These are phyloP conservation scores for Penicillium salamii DNA, from an alignment of 495 filamentous ascomycete genomes.

Conservation along the genomic window DNA sequence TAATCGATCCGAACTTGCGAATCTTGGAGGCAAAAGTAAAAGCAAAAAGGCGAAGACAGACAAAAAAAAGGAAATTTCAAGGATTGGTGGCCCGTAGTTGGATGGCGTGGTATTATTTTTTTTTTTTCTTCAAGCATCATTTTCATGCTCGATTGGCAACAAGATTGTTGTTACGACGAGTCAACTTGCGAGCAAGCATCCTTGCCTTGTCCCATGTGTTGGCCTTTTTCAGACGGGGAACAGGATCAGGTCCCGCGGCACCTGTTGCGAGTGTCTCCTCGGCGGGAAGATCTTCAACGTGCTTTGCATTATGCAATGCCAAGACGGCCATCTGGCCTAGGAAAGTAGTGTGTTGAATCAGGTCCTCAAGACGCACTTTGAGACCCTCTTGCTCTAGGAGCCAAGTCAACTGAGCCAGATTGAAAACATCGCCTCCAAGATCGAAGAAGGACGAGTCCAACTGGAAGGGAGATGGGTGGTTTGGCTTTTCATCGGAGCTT, in stretches of 20 bases:
- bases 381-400: slow-evolving; percentile 50
- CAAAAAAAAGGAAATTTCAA: no score
- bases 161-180: slow-evolving; percentile 19
- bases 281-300: slow-evolving; percentile 16
- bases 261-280: slow-evolving; percentile 17
- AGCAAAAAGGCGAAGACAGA: no score
- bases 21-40: no score
- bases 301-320: slow-evolving; percentile 32
- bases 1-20: no score
- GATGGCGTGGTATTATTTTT: no score
- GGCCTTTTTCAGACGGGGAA: slow-evolving; percentile 17
- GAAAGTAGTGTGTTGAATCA: slow-evolving; percentile 49
- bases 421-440: slow-evolving; percentile 52
- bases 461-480: slow-evolving; percentile 29
- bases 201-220: slow-evolving; percentile 32
- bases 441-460: slow-evolving; percentile 52
- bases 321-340: slow-evolving; percentile 49
- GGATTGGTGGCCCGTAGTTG: no score
- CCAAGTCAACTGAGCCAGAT: slow-evolving; percentile 46
- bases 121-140: slow-evolving; percentile 1
- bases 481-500: slow-evolving; percentile 1
- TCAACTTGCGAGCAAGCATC: slow-evolving; percentile 31
- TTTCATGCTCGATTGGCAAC: slow-evolving; percentile 18
- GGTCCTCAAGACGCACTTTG: slow-evolving; percentile 47
- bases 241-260: slow-evolving; percentile 9